Evolutionary conservation across 768 basidiomycete species (phyloP), one percentile per base, ranked within the genome.

Genomic region (Naganishia vaughanmartiniae): DNA sequence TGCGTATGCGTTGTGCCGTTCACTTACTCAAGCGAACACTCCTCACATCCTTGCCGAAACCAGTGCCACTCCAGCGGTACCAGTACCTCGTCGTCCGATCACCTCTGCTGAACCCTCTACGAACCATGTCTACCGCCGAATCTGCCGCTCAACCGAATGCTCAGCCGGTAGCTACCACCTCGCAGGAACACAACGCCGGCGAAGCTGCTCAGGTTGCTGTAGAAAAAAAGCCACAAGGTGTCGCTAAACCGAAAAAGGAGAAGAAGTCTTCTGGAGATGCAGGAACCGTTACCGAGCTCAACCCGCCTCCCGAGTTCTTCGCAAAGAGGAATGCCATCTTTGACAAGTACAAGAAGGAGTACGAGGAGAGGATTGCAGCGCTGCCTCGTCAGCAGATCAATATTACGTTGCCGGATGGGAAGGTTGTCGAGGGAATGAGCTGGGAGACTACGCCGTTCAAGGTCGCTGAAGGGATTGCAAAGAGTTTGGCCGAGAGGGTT

Each of bases 391-490:
- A 90, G 73, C 87, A 89, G 56, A 95, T 98, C 75, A 84, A 83
- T 2, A 84, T 99, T 77, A 93, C 91, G 4, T 81, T 99, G 73
- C 89, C 88, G 6, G 91, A 97, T 84, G 93, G 94, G 19, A 88
- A 89, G 9, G 86, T 89, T 75, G 87, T 91, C 65, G 87, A 90
- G 72, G 95, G 87, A 24, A 92, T 84, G 71, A 89, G 91, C 80
- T 99, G 92, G 92, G 91, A 96, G 84, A 97, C 95, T 24, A 90
- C 87, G 68, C 96, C 96, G 1, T 86, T 97, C 87, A 87, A 90
- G 76, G 83, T 99, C 70, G 94, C 95, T 54, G 90, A 91, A 79
- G 88, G 88, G 75, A 85, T 99, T 57, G 89, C 90, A 19, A 91
- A 92, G 81, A 88, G 89, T 76, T 84, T 96, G 24, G 87, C 94